Base-by-base conservation (phyloP, 2,329 filamentous ascomycete species). In the Coleophoma eucalyptorum region DNA sequence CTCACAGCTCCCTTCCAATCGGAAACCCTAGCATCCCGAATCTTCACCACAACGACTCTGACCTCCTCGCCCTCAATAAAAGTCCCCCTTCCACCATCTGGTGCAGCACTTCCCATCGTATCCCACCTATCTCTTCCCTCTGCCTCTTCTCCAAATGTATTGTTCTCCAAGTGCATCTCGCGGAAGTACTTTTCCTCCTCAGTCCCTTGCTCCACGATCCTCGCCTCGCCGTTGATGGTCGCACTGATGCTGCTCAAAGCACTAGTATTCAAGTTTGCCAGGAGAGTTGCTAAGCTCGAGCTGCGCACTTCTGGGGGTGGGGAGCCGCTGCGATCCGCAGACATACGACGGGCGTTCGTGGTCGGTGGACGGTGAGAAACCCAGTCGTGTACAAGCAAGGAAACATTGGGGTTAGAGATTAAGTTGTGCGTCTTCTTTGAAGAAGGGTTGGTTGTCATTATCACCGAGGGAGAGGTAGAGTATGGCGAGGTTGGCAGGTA, bases 311-410 rank as follows among this genome's bases (percentile, higher is more conserved):
- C 55, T 82, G 84, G 46, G 74, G 79, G 54, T 74, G 78, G 52
- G 66, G 73, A 60, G 75, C 79, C 6, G 75, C 83, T 57, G n/a
- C 53, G 52, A 47, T 77, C 72, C 43, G 86, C 80, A 4, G 87
- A 89, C 0, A 90, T 58, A 19, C 53, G 54, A 3, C 79, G 73
- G 42, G 78, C 75, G 49, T 76, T 73, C 48, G 87, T 82, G 7
- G 88, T 91, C 0, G 90, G 89, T 1, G 93, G 92, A 2, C 94
- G 86, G 69, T 96, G 90, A 1, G 90, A 96, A 52, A 96, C 88
- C 94, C 92, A 99, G 72, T 97, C 94, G 72, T 99, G 94, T 6
- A 97, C 94, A n/a, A 97, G 82, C 12, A 97, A 78, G 3, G 90
- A 95, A 55, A 99, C 91, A 57, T 87, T 87, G 1, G 91, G 88